Conservation (phyloP, 305 asterid species). For the Salvia sclarea region DNA sequence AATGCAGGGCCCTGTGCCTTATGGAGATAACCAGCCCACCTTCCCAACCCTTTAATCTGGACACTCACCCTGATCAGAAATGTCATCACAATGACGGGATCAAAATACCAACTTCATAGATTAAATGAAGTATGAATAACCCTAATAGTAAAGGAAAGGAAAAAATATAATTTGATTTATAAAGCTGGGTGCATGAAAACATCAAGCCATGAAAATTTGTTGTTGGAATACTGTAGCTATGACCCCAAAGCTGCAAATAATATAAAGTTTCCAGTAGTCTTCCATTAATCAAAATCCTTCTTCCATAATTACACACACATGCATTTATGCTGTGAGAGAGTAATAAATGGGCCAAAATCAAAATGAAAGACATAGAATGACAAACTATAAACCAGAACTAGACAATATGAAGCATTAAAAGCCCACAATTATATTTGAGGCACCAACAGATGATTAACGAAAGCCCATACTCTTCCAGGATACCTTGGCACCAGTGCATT, state of each 20-base stretch:
- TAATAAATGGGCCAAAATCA: constrained; percentile 2
- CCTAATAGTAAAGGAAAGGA: constrained; percentile 20
- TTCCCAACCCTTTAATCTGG: not conserved
- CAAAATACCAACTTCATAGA: constrained; percentile 20
- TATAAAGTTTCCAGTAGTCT: constrained; percentile 11
- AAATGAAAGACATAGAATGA: constrained; percentile 2
- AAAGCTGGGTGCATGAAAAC: constrained; percentile 21
- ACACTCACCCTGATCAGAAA: constrained; percentile 7
- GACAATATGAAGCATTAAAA: constrained; percentile 14
- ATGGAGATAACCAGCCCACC: constrained; percentile 10
- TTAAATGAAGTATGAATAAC: constrained; percentile 24
- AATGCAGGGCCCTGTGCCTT: constrained; percentile 9
- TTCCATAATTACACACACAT: not conserved
- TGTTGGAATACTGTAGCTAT: not conserved
- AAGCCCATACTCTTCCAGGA: constrained; percentile 13
- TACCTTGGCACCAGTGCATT: constrained; percentile 19
- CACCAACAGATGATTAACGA: constrained; percentile 28
- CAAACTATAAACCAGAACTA: constrained; percentile 23
- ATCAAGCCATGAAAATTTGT: constrained; percentile 20
- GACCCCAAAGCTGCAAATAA: constrained; percentile 19
- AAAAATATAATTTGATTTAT: constrained; percentile 8
- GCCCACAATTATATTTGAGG: constrained; percentile 13
- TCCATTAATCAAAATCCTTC: constrained; percentile 3
- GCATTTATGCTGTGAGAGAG: not conserved
- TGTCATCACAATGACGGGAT: constrained; percentile 23